These are phyloP conservation scores for Aspergillus pseudotamarii DNA, from an alignment of 2,329 filamentous ascomycete genomes.

Conservation along the genomic window DNA sequence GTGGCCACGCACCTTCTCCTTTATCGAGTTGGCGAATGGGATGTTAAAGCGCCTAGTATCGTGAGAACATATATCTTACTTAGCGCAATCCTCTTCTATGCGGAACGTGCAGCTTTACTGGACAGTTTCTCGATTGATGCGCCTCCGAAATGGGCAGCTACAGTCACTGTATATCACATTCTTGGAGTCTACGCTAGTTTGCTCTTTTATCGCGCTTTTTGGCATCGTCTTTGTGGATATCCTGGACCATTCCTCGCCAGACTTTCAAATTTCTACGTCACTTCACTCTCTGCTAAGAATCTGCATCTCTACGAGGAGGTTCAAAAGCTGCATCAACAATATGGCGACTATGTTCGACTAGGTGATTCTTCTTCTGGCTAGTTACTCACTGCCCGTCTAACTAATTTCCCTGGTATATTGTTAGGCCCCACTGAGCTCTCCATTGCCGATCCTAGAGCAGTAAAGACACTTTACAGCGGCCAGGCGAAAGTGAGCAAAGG, in stretches of 20 bases:
- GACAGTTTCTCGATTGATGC: background rate
- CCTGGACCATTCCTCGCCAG: slow-evolving; percentile 28
- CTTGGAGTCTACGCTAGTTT: slow-evolving; percentile 20
- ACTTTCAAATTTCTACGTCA: slow-evolving; percentile 25
- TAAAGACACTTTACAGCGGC: background rate
- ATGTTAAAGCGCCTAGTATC: background rate
- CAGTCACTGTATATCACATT: background rate
- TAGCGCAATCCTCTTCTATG: background rate
- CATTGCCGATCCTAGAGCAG: slow-evolving; percentile 4
- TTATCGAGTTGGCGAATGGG: background rate
- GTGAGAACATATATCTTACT: background rate
- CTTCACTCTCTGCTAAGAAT: slow-evolving; percentile 16
- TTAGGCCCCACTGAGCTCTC: slow-evolving; percentile 15
- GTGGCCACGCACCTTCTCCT: background rate
- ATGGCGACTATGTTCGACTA: slow-evolving; percentile 33
- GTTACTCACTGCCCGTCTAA: background rate
- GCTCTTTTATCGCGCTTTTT: slow-evolving; percentile 28
- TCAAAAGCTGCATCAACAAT: slow-evolving; percentile 24
- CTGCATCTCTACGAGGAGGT: slow-evolving; percentile 19
- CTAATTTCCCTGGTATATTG: background rate
- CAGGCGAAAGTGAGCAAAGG: slow-evolving; percentile 21
- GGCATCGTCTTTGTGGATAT: slow-evolving; percentile 29
- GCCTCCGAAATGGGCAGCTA: background rate
- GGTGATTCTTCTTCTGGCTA: slow-evolving; percentile 15
- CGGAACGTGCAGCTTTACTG: background rate